Percentiles rank a stretch among this genome's conserved stretches.
These are phyloP conservation scores for Planoprotostelium fungivorum DNA, from an alignment of 78 protist genomes.

Conservation along the genomic window DNA sequence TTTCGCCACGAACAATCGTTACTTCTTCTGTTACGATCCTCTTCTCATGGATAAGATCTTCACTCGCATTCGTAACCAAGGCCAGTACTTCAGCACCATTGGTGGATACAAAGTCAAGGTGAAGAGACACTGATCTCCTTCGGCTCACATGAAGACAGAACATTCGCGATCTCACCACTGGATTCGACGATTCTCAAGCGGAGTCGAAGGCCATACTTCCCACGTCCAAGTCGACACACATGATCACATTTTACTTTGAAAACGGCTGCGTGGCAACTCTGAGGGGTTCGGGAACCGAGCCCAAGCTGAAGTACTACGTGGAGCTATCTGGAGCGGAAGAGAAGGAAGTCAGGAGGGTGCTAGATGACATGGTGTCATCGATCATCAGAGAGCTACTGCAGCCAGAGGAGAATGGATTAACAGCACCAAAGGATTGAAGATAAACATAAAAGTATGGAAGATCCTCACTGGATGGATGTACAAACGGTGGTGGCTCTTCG, in stretches of 20 bases:
- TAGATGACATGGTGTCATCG: slow-evolving; percentile 13
- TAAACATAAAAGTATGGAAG: neutral
- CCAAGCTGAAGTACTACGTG: slow-evolving; percentile 95
- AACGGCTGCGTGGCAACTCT: slow-evolving; percentile 91
- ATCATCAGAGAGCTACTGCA: slow-evolving; percentile 38
- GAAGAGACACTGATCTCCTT: neutral
- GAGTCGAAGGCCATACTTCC: slow-evolving; percentile 61
- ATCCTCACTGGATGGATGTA: too few relatives aligned
- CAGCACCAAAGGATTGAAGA: slow-evolving; percentile 62
- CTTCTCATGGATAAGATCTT: slow-evolving; percentile 65
- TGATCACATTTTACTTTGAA: slow-evolving; percentile 90
- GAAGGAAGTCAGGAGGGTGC: slow-evolving; percentile 9
- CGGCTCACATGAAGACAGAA: neutral
- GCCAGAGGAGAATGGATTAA: slow-evolving; percentile 52
- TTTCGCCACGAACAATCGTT: slow-evolving; percentile 58
- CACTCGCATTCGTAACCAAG: slow-evolving; percentile 48
- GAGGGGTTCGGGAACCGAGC: slow-evolving; percentile 98
- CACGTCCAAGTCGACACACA: slow-evolving; percentile 48
- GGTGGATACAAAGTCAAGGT: slow-evolving; percentile 3
- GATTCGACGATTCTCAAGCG: slow-evolving; percentile 61
- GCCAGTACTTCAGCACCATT: slow-evolving; percentile 5
- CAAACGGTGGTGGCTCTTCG: too few relatives aligned
- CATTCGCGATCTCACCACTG: slow-evolving; percentile 85
- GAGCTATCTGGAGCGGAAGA: slow-evolving; percentile 56
- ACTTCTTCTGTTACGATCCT: slow-evolving; percentile 79